Evolutionary conservation across 2,329 filamentous ascomycete species (phyloP).

Genomic region (Furcasterigmium sp.): DNA sequence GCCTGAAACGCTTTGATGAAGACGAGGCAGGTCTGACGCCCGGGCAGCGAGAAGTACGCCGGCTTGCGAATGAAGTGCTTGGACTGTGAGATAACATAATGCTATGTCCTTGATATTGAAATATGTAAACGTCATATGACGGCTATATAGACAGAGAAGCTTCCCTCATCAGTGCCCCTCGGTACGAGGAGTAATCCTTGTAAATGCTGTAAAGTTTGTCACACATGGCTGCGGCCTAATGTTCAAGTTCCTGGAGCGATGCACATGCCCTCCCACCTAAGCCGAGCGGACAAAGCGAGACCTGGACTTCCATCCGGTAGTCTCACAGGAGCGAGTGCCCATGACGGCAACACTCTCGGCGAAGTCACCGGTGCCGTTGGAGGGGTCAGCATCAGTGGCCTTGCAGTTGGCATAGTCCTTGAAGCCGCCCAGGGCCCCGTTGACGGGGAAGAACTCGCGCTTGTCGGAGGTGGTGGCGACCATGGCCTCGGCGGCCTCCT

Average conservation of each 20-base stretch:
- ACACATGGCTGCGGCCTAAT: too few relatives aligned
- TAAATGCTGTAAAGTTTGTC: too few relatives aligned
- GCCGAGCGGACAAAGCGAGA: constrained; percentile 7
- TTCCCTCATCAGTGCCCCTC: too few relatives aligned
- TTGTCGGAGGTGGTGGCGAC: constrained; percentile 27
- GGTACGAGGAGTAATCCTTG: too few relatives aligned
- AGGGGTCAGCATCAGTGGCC: constrained; percentile 32
- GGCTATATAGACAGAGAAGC: too few relatives aligned
- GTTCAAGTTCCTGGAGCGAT: too few relatives aligned
- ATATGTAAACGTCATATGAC: too few relatives aligned
- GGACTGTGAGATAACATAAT: not conserved
- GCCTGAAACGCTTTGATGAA: constrained; percentile 6
- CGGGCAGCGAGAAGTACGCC: constrained; percentile 5
- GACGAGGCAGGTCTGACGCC: constrained; percentile 6
- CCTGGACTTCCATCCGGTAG: constrained; percentile 9
- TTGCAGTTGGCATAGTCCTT: constrained; percentile 22
- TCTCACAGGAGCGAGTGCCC: constrained; percentile 9
- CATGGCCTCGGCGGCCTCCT: constrained; percentile 35
- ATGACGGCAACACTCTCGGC: constrained; percentile 24
- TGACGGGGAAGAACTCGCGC: constrained; percentile 28
- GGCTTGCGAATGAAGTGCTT: constrained; percentile 6
- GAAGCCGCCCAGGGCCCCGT: constrained; percentile 26
- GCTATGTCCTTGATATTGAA: too few relatives aligned
- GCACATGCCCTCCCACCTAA: not conserved
- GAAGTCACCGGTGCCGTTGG: constrained; percentile 33